Percentiles rank a stretch among this genome's conserved stretches.
phyloP scores from a whole-genome alignment of 192 early-diverging fungal genomes.

The Umbelopsis sp. region DNA sequence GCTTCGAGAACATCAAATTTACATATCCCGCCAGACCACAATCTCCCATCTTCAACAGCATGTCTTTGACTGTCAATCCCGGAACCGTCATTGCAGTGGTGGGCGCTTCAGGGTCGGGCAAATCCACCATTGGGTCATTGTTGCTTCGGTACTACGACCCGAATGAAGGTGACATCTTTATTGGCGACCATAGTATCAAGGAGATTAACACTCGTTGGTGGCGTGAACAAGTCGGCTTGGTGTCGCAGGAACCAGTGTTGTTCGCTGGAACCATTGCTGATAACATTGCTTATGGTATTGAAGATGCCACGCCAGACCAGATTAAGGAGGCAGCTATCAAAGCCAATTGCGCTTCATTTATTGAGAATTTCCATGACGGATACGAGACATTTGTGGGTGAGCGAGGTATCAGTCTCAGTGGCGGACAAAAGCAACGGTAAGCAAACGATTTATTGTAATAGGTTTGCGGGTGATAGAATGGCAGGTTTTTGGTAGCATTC shows the following conservation, averaged over 20 bases:
- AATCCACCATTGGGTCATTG: slow-evolving; percentile 65
- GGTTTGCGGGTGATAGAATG: no score
- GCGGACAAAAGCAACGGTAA: slow-evolving; percentile 55
- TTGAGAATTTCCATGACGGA: slow-evolving; percentile 55
- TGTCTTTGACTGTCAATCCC: slow-evolving; percentile 56
- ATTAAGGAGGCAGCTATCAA: slow-evolving; percentile 69
- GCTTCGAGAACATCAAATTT: slow-evolving; percentile 64
- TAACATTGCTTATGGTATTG: slow-evolving; percentile 67
- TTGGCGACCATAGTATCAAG: slow-evolving; percentile 64
- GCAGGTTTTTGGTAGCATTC: not conserved
- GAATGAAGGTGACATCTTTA: slow-evolving; percentile 50
- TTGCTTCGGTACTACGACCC: slow-evolving; percentile 80
- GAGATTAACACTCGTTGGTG: slow-evolving; percentile 56
- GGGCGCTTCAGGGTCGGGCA: slow-evolving; percentile 65
- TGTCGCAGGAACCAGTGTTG: slow-evolving; percentile 75
- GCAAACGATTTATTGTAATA: not conserved
- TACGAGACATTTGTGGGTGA: slow-evolving; percentile 54
- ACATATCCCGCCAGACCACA: slow-evolving; percentile 68
- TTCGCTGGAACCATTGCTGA: slow-evolving; percentile 72
- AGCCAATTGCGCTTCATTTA: slow-evolving; percentile 76
- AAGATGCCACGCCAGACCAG: slow-evolving; percentile 60
- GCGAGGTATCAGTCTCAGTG: slow-evolving; percentile 47
- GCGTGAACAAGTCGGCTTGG: slow-evolving; percentile 66
- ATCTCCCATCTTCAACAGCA: slow-evolving; percentile 52
- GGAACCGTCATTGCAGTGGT: slow-evolving; percentile 59